Conservation (phyloP, 78 protist genomes). For the slime mould (Dictyostelium discoideum) region DNA sequence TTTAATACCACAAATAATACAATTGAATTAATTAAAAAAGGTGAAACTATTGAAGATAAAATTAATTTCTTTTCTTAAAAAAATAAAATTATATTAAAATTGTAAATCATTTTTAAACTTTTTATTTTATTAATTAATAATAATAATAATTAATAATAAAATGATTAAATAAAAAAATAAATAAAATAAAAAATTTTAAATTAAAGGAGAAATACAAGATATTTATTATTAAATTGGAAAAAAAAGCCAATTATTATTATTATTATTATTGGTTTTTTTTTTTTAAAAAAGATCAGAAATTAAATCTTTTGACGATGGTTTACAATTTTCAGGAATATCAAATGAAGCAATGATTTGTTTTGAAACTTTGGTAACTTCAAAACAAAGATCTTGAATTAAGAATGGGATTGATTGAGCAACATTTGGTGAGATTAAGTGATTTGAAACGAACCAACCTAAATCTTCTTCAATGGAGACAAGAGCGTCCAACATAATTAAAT, state of each 20-base stretch:
- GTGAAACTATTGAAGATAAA: conserved; percentile 66
- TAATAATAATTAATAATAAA: background rate
- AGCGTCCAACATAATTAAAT: conserved; percentile 1
- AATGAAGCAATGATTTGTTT: conserved; percentile 19
- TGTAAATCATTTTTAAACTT: too few relatives aligned
- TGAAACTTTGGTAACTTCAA: background rate
- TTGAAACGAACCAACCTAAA: conserved; percentile 40
- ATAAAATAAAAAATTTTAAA: background rate
- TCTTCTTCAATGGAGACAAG: conserved; percentile 33
- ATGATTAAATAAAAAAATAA: background rate
- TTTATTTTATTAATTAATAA: too few relatives aligned
- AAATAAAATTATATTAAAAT: background rate
- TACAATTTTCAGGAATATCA: conserved; percentile 47
- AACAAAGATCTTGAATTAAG: conserved; percentile 14
- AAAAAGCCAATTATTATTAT: background rate
- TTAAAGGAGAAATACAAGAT: background rate
- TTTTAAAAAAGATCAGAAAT: background rate
- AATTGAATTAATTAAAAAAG: conserved; percentile 20
- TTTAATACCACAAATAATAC: background rate
- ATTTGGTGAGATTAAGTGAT: conserved; percentile 6
- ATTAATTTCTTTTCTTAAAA: conserved; percentile 46
- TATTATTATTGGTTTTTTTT: background rate
- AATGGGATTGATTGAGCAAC: conserved; percentile 49
- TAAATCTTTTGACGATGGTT: background rate
- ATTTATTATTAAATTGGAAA: background rate